These are phyloP conservation scores for Sanghuangporus baumii DNA, from an alignment of 1,284 basidiomycete species.

Conservation along the genomic window DNA sequence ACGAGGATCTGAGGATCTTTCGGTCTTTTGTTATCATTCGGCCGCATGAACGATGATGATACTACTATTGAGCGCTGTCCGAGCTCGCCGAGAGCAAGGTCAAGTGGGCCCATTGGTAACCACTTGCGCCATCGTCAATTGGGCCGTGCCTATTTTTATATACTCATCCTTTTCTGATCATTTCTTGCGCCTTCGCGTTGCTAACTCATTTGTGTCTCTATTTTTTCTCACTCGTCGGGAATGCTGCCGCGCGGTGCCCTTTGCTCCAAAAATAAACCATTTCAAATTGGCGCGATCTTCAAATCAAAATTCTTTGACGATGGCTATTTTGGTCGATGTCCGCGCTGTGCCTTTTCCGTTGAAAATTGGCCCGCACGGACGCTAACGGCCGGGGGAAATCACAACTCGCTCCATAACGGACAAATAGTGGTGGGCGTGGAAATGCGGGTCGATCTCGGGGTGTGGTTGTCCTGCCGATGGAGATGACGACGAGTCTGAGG, in stretches of 20 bases:
- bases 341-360: background rate
- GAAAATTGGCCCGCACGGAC: background rate
- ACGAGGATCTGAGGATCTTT: background rate
- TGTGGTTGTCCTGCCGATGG: constrained; percentile 15
- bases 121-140: background rate
- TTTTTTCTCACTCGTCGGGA: background rate
- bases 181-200: background rate
- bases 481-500: constrained; percentile 7
- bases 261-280: background rate
- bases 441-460: constrained; percentile 10
- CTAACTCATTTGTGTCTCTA: background rate
- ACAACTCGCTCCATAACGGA: background rate
- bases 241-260: background rate
- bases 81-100: background rate
- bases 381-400: background rate
- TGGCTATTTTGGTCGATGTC: background rate
- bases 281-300: background rate
- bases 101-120: background rate
- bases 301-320: background rate
- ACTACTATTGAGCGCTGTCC: background rate
- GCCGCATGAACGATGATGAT: background rate
- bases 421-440: constrained; percentile 18
- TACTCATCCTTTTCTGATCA: background rate
- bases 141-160: background rate
- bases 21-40: background rate